These are phyloP conservation scores for Diatrype stigma DNA, from an alignment of 2,329 filamentous ascomycete genomes.

Conservation along the genomic window DNA sequence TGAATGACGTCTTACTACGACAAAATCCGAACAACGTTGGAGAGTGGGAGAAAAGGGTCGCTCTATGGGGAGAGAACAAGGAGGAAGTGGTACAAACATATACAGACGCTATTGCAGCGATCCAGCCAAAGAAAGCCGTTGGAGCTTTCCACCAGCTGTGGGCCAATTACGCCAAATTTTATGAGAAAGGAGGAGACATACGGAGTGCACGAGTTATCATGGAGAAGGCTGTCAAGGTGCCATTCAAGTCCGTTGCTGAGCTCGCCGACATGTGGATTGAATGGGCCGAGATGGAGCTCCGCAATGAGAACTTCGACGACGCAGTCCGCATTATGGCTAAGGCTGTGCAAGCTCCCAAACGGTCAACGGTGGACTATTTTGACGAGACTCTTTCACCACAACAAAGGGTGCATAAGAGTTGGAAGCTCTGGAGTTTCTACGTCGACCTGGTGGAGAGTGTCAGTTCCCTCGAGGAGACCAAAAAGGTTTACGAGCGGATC, in stretches of 20 bases:
- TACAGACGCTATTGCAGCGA: slow-evolving; percentile 86
- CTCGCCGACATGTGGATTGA: slow-evolving; percentile 98
- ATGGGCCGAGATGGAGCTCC: slow-evolving; percentile 97
- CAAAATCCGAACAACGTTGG: slow-evolving; percentile 95
- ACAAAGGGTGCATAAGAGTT: slow-evolving; percentile 96
- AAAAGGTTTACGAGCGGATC: slow-evolving; percentile 92
- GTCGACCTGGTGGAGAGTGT: slow-evolving; percentile 97
- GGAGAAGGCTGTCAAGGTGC: slow-evolving; percentile 96
- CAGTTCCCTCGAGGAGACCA: slow-evolving; percentile 83
- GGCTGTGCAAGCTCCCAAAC: slow-evolving; percentile 92
- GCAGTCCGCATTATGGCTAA: slow-evolving; percentile 96
- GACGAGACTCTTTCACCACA: slow-evolving; percentile 92
- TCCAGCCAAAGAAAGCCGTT: slow-evolving; percentile 89
- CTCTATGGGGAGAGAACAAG: slow-evolving; percentile 91
- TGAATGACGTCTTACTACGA: slow-evolving; percentile 91
- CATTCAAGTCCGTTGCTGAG: slow-evolving; percentile 95
- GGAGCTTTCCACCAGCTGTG: slow-evolving; percentile 93
- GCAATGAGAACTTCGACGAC: slow-evolving; percentile 92
- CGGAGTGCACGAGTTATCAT: slow-evolving; percentile 85
- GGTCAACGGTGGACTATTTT: slow-evolving; percentile 98
- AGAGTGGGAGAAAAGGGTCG: slow-evolving; percentile 97
- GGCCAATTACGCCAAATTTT: slow-evolving; percentile 96
- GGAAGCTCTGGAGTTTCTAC: slow-evolving; percentile 99
- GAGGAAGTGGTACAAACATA: slow-evolving; percentile 90
- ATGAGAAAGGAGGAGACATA: slow-evolving; percentile 82